Evolutionary conservation across 306 rosid genomes (phyloP).

Genomic region (Rosa chinensis): DNA sequence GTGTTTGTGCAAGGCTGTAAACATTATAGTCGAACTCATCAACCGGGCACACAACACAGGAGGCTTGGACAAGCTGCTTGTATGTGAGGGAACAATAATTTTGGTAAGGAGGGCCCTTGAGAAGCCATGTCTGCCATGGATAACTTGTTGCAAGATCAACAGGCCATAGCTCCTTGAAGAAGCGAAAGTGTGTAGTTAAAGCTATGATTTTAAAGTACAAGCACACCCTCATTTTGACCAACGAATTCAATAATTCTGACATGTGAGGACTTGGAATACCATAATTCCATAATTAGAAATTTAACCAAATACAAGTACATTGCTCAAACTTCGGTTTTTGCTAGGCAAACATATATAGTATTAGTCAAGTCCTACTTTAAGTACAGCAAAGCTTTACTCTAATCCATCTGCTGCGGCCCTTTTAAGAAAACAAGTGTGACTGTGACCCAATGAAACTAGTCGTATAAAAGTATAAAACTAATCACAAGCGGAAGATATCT

Average conservation of each 20-base stretch:
- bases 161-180: neutral
- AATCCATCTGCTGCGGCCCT: neutral
- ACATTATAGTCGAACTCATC: neutral
- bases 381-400: neutral
- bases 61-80: neutral
- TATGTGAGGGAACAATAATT: neutral
- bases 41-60: neutral
- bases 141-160: neutral
- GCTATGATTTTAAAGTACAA: neutral
- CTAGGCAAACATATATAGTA: neutral
- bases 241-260: neutral
- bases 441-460: neutral
- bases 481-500: neutral
- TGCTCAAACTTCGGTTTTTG: neutral
- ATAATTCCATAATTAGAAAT: neutral
- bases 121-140: neutral
- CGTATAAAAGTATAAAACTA: neutral
- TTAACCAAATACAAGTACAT: neutral
- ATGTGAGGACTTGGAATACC: neutral
- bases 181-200: neutral
- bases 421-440: neutral
- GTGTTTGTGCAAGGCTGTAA: too few species aligned
- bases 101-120: neutral
- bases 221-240: neutral
- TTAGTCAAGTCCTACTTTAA: neutral